Evolutionary conservation across 805 yeast genomes (phyloP).

Genomic region (Candida yuanshanica): DNA sequence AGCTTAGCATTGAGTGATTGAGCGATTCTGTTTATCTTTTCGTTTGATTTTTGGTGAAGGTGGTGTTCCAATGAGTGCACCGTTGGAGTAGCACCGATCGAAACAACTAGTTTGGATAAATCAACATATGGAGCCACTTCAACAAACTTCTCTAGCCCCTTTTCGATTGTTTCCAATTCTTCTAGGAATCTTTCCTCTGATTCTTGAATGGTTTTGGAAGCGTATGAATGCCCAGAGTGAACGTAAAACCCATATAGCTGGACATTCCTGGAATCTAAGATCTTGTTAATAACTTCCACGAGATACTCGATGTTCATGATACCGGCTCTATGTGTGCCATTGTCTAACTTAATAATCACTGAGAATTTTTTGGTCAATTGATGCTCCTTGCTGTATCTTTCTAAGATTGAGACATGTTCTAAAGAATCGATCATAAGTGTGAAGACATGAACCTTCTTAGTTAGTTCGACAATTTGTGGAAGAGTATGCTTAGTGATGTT

Average conservation of each 20-base stretch:
- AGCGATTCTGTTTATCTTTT: constrained; percentile 8
- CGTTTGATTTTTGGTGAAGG: constrained; percentile 11
- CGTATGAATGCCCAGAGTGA: constrained; percentile 76
- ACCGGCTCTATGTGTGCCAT: constrained; percentile 75
- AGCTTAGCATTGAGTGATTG: constrained; percentile 35
- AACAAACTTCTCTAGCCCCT: constrained; percentile 38
- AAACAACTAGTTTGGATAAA: constrained; percentile 40
- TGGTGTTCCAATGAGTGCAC: constrained; percentile 49
- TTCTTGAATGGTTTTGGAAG: constrained; percentile 35
- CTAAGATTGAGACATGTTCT: constrained; percentile 48
- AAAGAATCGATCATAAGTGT: constrained; percentile 57
- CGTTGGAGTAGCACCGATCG: constrained; percentile 83
- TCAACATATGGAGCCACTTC: constrained; percentile 31
- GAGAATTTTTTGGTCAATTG: constrained; percentile 44
- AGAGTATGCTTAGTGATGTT: constrained; percentile 44
- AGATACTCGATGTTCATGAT: constrained; percentile 29
- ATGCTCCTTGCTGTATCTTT: constrained; percentile 27
- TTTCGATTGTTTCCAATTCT: constrained; percentile 52
- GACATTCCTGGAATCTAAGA: constrained; percentile 28
- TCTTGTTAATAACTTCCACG: constrained; percentile 29
- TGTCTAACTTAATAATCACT: constrained; percentile 60
- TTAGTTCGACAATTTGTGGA: constrained; percentile 40
- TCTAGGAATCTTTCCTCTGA: constrained; percentile 45
- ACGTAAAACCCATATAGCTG: constrained; percentile 65
- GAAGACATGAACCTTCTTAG: constrained; percentile 36